Conservation (phyloP, 768 basidiomycete genomes). For the Trametes gibbosa region DNA sequence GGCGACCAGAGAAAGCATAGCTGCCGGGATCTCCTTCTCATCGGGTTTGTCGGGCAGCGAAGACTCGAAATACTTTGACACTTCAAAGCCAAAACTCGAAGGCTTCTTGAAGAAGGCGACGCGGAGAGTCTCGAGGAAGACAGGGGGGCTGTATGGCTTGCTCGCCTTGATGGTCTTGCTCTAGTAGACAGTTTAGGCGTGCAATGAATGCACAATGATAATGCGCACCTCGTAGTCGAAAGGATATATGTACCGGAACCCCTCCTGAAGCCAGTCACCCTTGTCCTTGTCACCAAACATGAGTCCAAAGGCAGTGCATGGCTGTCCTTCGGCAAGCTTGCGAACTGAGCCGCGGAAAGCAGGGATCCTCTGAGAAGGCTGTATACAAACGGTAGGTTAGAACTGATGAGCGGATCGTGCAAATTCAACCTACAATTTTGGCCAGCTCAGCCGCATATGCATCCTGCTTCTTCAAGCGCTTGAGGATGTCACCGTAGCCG, state of each 20-base stretch:
- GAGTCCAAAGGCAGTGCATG: background rate
- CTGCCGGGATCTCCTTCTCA: constrained; percentile 7
- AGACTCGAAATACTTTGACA: background rate
- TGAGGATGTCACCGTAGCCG: background rate
- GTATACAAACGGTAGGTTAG: too few species aligned
- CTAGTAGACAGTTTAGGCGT: too few species aligned
- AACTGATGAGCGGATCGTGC: too few species aligned
- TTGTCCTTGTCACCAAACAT: background rate
- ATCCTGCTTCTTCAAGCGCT: background rate
- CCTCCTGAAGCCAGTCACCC: background rate
- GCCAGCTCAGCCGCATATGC: background rate
- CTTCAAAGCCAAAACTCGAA: background rate
- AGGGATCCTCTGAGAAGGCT: background rate
- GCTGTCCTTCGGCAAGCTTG: background rate
- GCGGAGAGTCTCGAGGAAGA: background rate
- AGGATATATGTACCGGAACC: background rate
- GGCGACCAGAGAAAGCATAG: background rate
- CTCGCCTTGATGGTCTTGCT: background rate
- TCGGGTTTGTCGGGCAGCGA: background rate
- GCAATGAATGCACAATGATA: background rate
- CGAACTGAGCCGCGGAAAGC: background rate
- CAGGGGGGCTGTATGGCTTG: background rate
- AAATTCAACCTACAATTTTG: background rate
- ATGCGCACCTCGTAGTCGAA: background rate
- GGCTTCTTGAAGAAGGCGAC: background rate